Evolutionary conservation across 495 filamentous ascomycete species (phyloP).

Genomic region (Lasiosphaeria ovina): DNA sequence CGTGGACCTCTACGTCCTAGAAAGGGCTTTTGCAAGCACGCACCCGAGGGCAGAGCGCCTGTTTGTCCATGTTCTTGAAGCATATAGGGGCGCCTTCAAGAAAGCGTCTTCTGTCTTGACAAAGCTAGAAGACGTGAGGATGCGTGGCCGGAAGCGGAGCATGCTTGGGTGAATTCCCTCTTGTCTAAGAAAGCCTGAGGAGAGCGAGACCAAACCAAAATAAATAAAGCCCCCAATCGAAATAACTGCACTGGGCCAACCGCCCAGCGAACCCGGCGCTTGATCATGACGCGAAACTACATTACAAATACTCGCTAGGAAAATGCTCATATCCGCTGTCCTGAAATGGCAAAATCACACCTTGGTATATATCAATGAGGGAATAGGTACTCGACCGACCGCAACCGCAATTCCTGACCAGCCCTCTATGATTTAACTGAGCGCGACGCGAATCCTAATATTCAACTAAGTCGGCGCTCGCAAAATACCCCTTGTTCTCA

Average conservation of each 20-base stretch:
- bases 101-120: conserved; percentile 52
- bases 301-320: not conserved
- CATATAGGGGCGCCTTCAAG: conserved; percentile 49
- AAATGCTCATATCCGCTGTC: not conserved
- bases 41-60: conserved; percentile 81
- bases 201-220: conserved; percentile 4
- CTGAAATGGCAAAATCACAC: not conserved
- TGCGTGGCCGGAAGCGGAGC: conserved; percentile 95
- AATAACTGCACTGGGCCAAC: not conserved
- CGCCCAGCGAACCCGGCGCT: not conserved
- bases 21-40: conserved; percentile 93
- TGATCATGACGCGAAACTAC: not conserved
- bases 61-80: conserved; percentile 63
- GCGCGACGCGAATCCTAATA: conserved; percentile 10
- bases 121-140: conserved; percentile 87
- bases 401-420: conserved; percentile 13
- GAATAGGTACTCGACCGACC: not conserved
- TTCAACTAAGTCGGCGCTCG: conserved; percentile 64
- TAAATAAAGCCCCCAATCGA: conserved; percentile 1
- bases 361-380: conserved; percentile 1
- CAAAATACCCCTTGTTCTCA: conserved; percentile 97
- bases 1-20: conserved; percentile 95
- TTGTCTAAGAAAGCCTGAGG: not conserved
- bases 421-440: conserved; percentile 2
- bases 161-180: conserved; percentile 71